Evolutionary conservation across 2,329 filamentous ascomycete species (phyloP).

Genomic region (Cryphonectria parasitica): DNA sequence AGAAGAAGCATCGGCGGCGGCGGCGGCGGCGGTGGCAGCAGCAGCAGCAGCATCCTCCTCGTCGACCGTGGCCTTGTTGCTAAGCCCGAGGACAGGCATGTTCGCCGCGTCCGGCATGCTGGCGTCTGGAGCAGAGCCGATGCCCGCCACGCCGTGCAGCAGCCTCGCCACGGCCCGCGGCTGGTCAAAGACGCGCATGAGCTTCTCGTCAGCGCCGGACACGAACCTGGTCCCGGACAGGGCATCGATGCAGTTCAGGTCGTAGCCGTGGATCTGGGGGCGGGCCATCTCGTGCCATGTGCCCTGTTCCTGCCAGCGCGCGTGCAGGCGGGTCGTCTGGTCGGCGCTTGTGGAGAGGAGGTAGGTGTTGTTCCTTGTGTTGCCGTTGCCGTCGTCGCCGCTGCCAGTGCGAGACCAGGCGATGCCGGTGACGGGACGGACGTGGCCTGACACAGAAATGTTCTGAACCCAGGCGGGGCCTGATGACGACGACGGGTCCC

Average conservation of each 20-base stretch:
- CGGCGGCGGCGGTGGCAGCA: neutral
- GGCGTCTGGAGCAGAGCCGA: conserved; percentile 46
- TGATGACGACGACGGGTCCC: conserved; percentile 49
- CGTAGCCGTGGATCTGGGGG: conserved; percentile 97
- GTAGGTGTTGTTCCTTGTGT: conserved; percentile 50
- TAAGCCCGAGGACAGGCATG: conserved; percentile 92
- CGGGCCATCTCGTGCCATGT: conserved; percentile 97
- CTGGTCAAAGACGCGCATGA: conserved; percentile 93
- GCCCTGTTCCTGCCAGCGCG: conserved; percentile 67
- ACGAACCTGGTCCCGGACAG: conserved; percentile 78
- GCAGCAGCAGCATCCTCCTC: conserved; percentile 44
- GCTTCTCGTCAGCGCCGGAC: conserved; percentile 94
- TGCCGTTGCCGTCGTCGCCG: too few species aligned
- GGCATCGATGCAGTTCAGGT: conserved; percentile 89
- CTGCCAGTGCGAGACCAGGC: conserved; percentile 83
- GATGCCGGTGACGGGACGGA: conserved; percentile 77
- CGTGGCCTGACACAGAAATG: conserved; percentile 82
- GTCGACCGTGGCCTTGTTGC: conserved; percentile 85
- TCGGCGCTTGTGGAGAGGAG: conserved; percentile 87
- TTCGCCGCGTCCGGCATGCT: conserved; percentile 84
- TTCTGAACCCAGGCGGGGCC: conserved; percentile 74
- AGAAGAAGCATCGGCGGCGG: conserved; percentile 37
- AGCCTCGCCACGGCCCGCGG: conserved; percentile 81
- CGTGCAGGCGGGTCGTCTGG: conserved; percentile 89
- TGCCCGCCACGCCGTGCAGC: conserved; percentile 68